These are phyloP conservation scores for Mortierella sp. DNA, from an alignment of 371 early-diverging fungal species.

Conservation along the genomic window DNA sequence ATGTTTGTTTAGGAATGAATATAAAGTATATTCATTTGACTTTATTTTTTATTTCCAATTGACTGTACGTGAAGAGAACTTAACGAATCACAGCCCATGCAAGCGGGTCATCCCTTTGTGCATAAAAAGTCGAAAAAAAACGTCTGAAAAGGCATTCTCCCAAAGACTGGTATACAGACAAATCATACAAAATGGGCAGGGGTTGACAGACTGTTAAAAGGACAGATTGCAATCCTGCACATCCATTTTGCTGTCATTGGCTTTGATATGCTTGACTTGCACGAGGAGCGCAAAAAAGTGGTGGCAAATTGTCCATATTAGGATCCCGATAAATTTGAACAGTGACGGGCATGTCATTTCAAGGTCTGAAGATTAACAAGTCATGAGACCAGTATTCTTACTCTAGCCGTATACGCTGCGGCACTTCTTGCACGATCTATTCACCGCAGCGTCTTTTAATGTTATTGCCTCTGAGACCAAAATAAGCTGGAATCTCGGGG, in stretches of 20 bases:
- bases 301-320: slow-evolving; percentile 17
- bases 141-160: too few relatives aligned
- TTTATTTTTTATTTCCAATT: background rate
- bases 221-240: too few relatives aligned
- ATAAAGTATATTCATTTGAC: background rate
- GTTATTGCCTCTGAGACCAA: background rate
- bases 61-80: background rate
- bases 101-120: background rate
- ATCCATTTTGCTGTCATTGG: too few relatives aligned
- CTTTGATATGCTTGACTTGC: too few relatives aligned
- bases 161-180: background rate
- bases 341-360: background rate
- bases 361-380: background rate
- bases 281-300: background rate
- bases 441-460: background rate
- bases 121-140: background rate
- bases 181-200: background rate
- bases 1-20: too few relatives aligned
- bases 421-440: background rate
- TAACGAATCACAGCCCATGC: slow-evolving; percentile 5
- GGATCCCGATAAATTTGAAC: slow-evolving; percentile 8
- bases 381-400: background rate
- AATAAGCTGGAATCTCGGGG: too few relatives aligned
- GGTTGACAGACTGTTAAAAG: too few relatives aligned
- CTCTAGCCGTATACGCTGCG: background rate